phyloP scores from a whole-genome alignment of 108 stramenopile genomes.

The Pseudonitzschia pungens region DNA sequence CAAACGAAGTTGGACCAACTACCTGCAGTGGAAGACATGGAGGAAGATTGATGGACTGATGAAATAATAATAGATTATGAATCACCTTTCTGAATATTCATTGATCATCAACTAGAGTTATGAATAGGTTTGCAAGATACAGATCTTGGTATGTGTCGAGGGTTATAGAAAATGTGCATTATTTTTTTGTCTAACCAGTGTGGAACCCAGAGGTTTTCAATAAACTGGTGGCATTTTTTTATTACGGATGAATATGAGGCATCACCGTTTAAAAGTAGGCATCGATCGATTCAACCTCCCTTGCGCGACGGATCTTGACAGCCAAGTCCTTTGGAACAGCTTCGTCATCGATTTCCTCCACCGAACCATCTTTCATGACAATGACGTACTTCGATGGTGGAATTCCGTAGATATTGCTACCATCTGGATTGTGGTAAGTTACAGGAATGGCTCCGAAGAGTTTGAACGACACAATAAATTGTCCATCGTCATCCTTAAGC shows the following conservation, averaged over 20 bases:
- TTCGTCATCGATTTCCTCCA: constrained; percentile 55
- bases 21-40: constrained; percentile 9
- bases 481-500: constrained; percentile 74
- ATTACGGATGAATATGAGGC: neutral
- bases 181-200: no score
- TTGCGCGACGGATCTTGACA: constrained; percentile 69
- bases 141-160: no score
- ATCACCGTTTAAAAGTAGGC: constrained; percentile 67
- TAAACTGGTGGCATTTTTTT: neutral
- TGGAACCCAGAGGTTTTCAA: no score
- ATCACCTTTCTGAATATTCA: no score
- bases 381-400: constrained; percentile 74
- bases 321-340: constrained; percentile 67
- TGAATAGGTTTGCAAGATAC: no score
- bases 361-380: constrained; percentile 71
- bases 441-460: constrained; percentile 87
- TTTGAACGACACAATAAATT: constrained; percentile 79
- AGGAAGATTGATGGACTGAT: neutral
- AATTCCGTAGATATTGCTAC: constrained; percentile 70
- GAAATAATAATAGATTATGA: neutral
- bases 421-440: constrained; percentile 90
- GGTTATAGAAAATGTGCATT: no score
- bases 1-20: constrained; percentile 34
- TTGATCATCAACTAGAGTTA: no score
- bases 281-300: constrained; percentile 72